These are phyloP conservation scores for Dioszegia crocea DNA, from an alignment of 768 basidiomycete species.

Conservation along the genomic window DNA sequence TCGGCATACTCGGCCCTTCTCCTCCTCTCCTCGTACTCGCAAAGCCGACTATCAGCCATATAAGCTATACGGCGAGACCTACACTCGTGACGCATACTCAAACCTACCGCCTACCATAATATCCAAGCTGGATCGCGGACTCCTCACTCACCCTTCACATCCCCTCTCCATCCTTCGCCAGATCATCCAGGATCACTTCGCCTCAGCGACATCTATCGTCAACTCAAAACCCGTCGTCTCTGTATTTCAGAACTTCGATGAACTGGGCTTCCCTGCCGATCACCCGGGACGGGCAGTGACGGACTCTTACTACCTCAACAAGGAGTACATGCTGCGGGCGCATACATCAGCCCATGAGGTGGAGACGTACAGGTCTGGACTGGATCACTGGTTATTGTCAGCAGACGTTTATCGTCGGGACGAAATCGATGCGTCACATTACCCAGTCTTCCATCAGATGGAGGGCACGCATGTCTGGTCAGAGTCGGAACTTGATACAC, in stretches of 20 bases:
- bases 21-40: not conserved
- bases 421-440: constrained; percentile 94
- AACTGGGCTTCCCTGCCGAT: constrained; percentile 85
- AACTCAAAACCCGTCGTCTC: constrained; percentile 85
- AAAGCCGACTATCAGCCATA: constrained; percentile 7
- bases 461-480: constrained; percentile 83
- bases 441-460: constrained; percentile 98
- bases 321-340: constrained; percentile 83
- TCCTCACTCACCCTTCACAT: constrained; percentile 73
- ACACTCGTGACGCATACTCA: constrained; percentile 71
- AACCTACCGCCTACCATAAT: constrained; percentile 84
- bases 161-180: constrained; percentile 79
- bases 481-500: constrained; percentile 53
- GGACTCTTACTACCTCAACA: constrained; percentile 95
- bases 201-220: constrained; percentile 66
- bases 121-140: constrained; percentile 67
- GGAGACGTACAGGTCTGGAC: constrained; percentile 70
- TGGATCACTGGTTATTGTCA: constrained; percentile 80
- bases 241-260: constrained; percentile 86
- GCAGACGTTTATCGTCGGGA: constrained; percentile 97
- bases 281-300: constrained; percentile 86
- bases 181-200: constrained; percentile 79
- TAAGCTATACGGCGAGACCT: constrained; percentile 49
- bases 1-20: not conserved
- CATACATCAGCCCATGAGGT: constrained; percentile 99